Conservation (phyloP, 164 flowering plant genomes). For the Magnolia kwangsiensis region DNA sequence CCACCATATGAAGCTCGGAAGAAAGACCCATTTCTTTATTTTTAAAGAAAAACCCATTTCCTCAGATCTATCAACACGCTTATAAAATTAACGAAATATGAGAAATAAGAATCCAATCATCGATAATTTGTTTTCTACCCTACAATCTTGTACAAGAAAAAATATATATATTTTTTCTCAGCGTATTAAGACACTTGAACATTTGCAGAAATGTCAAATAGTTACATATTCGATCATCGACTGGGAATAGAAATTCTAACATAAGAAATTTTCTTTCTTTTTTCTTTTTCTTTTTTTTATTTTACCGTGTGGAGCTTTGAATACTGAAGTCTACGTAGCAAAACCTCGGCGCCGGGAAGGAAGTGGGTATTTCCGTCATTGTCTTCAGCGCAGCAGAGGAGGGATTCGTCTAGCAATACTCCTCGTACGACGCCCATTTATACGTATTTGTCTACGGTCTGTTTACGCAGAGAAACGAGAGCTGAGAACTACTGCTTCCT, state of each 20-base stretch:
- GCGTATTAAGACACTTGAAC: not conserved
- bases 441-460: not conserved
- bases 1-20: too few relatives aligned
- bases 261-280: too few relatives aligned
- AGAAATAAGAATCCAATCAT: too few relatives aligned
- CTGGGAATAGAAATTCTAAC: not conserved
- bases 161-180: too few relatives aligned
- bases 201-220: not conserved
- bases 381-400: slow-evolving; percentile 27
- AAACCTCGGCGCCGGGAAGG: slow-evolving; percentile 29
- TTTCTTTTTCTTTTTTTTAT: not conserved
- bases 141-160: too few relatives aligned
- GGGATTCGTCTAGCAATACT: slow-evolving; percentile 40
- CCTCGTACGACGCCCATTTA: slow-evolving; percentile 29
- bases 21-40: too few relatives aligned
- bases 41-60: too few relatives aligned
- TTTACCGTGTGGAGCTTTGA: slow-evolving; percentile 45
- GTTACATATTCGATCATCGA: not conserved
- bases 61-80: too few relatives aligned
- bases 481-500: too few relatives aligned
- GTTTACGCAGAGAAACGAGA: too few relatives aligned
- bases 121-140: too few relatives aligned
- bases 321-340: slow-evolving; percentile 42
- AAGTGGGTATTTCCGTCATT: slow-evolving; percentile 12
- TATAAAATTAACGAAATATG: too few relatives aligned